A percentile compares a stretch with the other conserved stretches of the same genome.
These are phyloP conservation scores for Lipomyces starkeyi DNA, from an alignment of 805 yeast genomes.

Conservation along the genomic window DNA sequence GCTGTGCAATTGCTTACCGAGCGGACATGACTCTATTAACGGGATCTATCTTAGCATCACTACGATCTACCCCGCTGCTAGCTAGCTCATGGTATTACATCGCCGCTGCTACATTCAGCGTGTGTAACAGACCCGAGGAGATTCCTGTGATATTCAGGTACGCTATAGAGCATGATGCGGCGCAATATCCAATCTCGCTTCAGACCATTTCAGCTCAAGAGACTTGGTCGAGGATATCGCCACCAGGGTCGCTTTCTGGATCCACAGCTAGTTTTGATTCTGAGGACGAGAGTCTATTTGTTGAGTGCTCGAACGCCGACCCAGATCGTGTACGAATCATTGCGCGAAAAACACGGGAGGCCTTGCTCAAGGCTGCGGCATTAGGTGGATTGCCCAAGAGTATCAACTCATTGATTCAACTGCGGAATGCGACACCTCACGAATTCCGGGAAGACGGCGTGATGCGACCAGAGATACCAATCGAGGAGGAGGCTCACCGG, in stretches of 20 bases:
- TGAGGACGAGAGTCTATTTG: conserved; percentile 28
- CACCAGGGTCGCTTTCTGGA: conserved; percentile 6
- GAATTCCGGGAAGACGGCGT: conserved; percentile 48
- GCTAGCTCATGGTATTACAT: conserved; percentile 67
- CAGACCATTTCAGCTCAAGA: not conserved
- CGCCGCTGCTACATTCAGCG: conserved; percentile 81
- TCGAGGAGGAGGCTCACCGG: conserved; percentile 42
- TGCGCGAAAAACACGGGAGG: conserved; percentile 71
- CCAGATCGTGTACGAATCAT: conserved; percentile 42
- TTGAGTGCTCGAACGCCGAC: conserved; percentile 20
- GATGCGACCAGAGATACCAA: conserved; percentile 16
- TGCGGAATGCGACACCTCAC: conserved; percentile 69
- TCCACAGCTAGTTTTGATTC: conserved; percentile 25
- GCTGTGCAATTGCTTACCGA: not conserved
- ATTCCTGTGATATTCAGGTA: conserved; percentile 76
- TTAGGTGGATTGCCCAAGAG: conserved; percentile 83
- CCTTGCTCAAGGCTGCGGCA: conserved; percentile 77
- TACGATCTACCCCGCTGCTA: conserved; percentile 29
- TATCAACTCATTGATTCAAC: conserved; percentile 73
- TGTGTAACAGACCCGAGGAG: conserved; percentile 81
- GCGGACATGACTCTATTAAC: conserved; percentile 15
- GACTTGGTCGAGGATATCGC: not conserved
- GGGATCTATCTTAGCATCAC: conserved; percentile 20
- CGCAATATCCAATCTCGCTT: not conserved
- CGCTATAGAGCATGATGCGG: conserved; percentile 52